These are phyloP conservation scores for Chaetomium cochliodes DNA, from an alignment of 495 filamentous ascomycete genomes.

Conservation along the genomic window DNA sequence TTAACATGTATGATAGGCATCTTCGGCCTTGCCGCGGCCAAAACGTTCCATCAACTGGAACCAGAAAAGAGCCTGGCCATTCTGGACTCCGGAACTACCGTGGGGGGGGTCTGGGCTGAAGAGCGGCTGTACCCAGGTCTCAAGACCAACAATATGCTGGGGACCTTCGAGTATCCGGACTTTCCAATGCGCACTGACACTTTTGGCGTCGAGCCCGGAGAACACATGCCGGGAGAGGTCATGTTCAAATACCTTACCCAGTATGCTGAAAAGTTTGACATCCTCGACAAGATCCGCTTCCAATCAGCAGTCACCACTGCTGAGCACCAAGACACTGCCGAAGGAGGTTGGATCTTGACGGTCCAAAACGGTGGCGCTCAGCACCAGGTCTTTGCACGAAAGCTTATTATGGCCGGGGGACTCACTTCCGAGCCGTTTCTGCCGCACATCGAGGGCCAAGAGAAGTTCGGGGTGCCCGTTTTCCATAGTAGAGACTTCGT, in stretches of 20 bases:
- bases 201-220: constrained; percentile 58
- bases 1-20: constrained; percentile 33
- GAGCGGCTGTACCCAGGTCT: constrained; percentile 65
- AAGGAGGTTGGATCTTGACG: constrained; percentile 45
- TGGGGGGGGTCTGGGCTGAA: constrained; percentile 72
- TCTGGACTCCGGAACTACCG: constrained; percentile 38
- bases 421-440: constrained; percentile 42
- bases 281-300: constrained; percentile 55
- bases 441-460: constrained; percentile 40
- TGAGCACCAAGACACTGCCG: constrained; percentile 40
- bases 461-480: constrained; percentile 50
- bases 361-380: constrained; percentile 25
- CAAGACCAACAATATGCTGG: constrained; percentile 58
- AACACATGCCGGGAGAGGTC: constrained; percentile 68
- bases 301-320: constrained; percentile 52
- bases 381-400: constrained; percentile 30
- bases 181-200: constrained; percentile 64
- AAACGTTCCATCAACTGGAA: constrained; percentile 44
- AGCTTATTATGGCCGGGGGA: constrained; percentile 42
- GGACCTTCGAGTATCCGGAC: constrained; percentile 70
- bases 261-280: constrained; percentile 59
- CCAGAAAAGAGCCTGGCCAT: constrained; percentile 40
- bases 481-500: constrained; percentile 62
- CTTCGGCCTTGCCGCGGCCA: constrained; percentile 44
- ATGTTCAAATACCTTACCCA: constrained; percentile 65